Conservation (phyloP, 1,139 yeast genomes). For the Yamadazyma songkhlaensis region DNA sequence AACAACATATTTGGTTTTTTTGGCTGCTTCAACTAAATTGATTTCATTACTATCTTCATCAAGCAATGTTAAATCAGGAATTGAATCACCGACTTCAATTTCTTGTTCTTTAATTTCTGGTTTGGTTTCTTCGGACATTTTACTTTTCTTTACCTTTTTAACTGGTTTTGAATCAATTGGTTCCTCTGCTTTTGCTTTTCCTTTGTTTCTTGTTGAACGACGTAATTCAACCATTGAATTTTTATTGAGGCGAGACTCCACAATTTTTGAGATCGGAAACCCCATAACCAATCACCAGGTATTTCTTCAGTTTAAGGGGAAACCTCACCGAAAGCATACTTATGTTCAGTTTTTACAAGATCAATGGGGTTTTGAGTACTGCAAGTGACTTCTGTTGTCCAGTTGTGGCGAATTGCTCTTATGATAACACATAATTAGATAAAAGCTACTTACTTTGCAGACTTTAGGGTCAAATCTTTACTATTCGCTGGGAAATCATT, state of each 20-base stretch:
- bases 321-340: background rate
- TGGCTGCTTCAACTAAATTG: slow-evolving; percentile 46
- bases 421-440: too few species aligned
- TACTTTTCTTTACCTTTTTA: slow-evolving; percentile 6
- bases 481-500: too few species aligned
- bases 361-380: too few species aligned
- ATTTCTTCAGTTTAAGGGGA: background rate
- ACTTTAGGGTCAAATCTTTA: too few species aligned
- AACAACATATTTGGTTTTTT: slow-evolving; percentile 50
- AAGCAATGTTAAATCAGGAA: slow-evolving; percentile 62
- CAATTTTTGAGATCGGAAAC: slow-evolving; percentile 1
- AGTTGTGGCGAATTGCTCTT: too few species aligned
- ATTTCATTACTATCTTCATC: slow-evolving; percentile 70
- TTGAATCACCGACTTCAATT: slow-evolving; percentile 60
- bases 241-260: too few species aligned
- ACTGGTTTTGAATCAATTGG: slow-evolving; percentile 7
- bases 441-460: too few species aligned
- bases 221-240: slow-evolving; percentile 47
- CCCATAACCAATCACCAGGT: slow-evolving; percentile 1
- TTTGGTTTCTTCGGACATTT: slow-evolving; percentile 5
- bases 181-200: slow-evolving; percentile 13
- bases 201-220: slow-evolving; percentile 44
- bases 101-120: slow-evolving; percentile 13
- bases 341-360: background rate
- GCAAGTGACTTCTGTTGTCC: too few species aligned